Base-by-base conservation (phyloP, 306 rosid species). In the Vigna trinervia region DNA sequence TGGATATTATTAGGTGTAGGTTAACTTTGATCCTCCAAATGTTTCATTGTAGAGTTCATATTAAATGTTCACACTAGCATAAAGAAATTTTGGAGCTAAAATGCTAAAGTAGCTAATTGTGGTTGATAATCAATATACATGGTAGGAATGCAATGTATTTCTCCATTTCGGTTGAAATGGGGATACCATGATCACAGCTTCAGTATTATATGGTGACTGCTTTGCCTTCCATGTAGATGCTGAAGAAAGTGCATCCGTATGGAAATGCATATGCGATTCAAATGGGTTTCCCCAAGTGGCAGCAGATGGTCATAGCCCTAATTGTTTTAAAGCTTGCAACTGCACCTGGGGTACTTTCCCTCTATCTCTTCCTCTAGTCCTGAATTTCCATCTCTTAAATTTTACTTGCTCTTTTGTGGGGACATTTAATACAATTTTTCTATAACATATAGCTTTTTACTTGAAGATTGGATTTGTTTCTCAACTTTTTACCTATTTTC, bases 321-420 rank as follows among this genome's bases (percentile, higher is more conserved):
- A 80, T 66, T 96, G 98, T 82, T 96, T 91, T 76, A 76, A 86
- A 5, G 88, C 90, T 71, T 96, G 99, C 89, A 92, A 92, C 85
- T 96, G 99, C 86, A 84, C 88, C 53, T 91, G 86, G 80, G 99
- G 99, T 96, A 89, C 57, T 76, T 81, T 78, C 61, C 72, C 52
- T 77, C 76, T 48, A 22, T 74, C 58, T 69, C 30, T 63, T 66
- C 47, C 82, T 43, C 71, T 22, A 50, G 32, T 75, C 48, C 77
- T 30, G 68, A 51, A 70, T 64, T 78, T 57, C 58, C 46, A 56
- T 56, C 12, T 9, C 30, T n/a, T 68, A 36, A 45, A n/a, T 69
- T 61, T 14, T 30, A 39, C 23, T 51, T 71, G 57, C 23, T 73
- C 41, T 71, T 45, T 38, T 26, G 8, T 34, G 28, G n/a, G 30